These are phyloP conservation scores for Dendrocalamus sinicus DNA, from an alignment of 176 grass and related monocot genomes.

Conservation along the genomic window DNA sequence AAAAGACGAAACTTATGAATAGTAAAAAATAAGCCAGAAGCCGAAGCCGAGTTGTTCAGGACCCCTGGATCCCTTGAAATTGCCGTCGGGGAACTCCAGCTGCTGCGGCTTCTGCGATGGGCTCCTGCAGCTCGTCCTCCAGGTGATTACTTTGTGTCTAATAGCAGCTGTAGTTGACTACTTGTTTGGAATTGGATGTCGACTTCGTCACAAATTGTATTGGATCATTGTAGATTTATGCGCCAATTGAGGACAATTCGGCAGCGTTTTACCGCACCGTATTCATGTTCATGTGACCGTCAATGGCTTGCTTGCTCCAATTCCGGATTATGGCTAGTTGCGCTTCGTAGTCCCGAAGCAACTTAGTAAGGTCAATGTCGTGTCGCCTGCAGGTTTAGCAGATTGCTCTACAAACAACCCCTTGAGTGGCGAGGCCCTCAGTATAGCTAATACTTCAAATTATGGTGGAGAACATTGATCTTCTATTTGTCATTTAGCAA, in stretches of 20 bases:
- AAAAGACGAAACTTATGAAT: too few species aligned
- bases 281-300: constrained; percentile 87
- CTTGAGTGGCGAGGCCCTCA: too few species aligned
- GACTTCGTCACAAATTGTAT: neutral
- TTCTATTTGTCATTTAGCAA: too few species aligned
- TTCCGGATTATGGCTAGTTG: too few species aligned
- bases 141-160: constrained; percentile 52
- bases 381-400: too few species aligned
- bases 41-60: too few species aligned
- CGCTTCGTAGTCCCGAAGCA: too few species aligned
- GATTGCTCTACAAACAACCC: too few species aligned
- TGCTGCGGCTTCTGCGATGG: constrained; percentile 69
- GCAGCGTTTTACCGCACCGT: constrained; percentile 80
- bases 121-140: constrained; percentile 82
- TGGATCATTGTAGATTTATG: constrained; percentile 66
- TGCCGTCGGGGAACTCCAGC: constrained; percentile 55
- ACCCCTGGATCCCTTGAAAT: constrained; percentile 79
- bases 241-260: constrained; percentile 52
- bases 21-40: too few species aligned
- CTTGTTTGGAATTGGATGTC: neutral
- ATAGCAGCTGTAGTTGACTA: constrained; percentile 10
- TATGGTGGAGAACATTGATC: too few species aligned
- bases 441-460: too few species aligned
- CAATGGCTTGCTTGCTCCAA: constrained; percentile 74
- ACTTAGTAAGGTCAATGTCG: too few species aligned